Base-by-base conservation (phyloP, 1,284 basidiomycete genomes). In the Papiliotrema laurentii region DNA sequence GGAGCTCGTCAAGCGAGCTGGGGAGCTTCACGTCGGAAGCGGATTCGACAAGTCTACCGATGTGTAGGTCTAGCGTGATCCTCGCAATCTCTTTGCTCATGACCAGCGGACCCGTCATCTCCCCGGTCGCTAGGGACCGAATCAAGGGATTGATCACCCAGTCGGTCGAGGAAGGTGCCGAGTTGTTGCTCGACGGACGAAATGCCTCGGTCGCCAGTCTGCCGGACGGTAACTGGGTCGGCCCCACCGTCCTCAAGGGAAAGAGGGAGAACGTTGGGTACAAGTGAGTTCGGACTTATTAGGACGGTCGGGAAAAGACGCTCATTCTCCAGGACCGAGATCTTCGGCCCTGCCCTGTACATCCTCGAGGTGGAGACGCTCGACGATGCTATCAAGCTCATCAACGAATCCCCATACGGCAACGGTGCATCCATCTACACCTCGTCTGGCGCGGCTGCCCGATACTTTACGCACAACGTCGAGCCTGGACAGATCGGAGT, bases 351-450 rank as follows among this genome's bases (percentile, higher is more conserved):
- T 2, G 90, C 84, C 0, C 78, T 96, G 24, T 76, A 84, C n/a
- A 78, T 92, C 35, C 63, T 94, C 55, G 78, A 81, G 47, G 86
- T 73, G 75, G 50, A 93, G 90, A 89, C 85, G 1, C 76, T 97
- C 41, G 91, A 97, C 60, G 88, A 94, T 59, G 92, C 90, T 16
- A 79, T 96, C 51, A 80, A 82, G 25, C 82, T 93, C 55, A 84
- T 94, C 74, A 96, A 96, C 74, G 73, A 77, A 49, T 94, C 93
- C 75, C 79, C 76, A 61, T 93, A 87, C 63, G 77, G 92, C 5
- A 97, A 97, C 68, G 93, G 92, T 30, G 83, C 90, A n/a, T 88
- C 89, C 26, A 90, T 96, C 68, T 97, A 45, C 43, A 97, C 92
- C 19, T 87, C 92, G 72, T 89, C 86, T 38, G 92, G 92, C 19